These are phyloP conservation scores for Diplocarpon mali DNA, from an alignment of 2,329 filamentous ascomycete species.

Conservation along the genomic window DNA sequence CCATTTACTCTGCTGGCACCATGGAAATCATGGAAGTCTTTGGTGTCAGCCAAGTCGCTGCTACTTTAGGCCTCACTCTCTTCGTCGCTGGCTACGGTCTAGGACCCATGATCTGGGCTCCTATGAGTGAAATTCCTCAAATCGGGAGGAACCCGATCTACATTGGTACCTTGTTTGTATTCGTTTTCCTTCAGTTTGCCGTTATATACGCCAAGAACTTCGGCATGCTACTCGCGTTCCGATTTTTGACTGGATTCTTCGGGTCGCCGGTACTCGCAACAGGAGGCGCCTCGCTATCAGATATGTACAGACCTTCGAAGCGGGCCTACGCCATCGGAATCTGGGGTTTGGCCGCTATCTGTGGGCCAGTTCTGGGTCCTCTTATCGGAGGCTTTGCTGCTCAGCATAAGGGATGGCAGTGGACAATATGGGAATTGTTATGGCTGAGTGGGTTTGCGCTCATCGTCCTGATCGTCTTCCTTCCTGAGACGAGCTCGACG, in stretches of 20 bases:
- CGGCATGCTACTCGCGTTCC: conserved; percentile 42
- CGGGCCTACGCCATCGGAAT: conserved; percentile 46
- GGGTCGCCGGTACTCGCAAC: conserved; percentile 51
- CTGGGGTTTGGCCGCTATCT: conserved; percentile 40
- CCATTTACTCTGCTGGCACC: conserved; percentile 37
- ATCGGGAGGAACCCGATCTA: conserved; percentile 59
- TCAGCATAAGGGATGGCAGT: conserved; percentile 45
- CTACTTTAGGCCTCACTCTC: conserved; percentile 46
- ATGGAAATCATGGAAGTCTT: conserved; percentile 41
- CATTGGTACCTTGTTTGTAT: conserved; percentile 54
- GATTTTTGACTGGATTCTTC: conserved; percentile 55
- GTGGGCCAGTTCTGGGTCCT: conserved; percentile 46
- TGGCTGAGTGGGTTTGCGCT: conserved; percentile 48
- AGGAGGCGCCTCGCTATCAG: conserved; percentile 37
- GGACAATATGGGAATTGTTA: conserved; percentile 46
- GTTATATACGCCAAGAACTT: conserved; percentile 39
- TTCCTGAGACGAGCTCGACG: conserved; percentile 49
- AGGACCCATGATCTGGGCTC: conserved; percentile 54
- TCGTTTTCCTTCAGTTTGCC: conserved; percentile 43
- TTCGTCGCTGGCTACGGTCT: conserved; percentile 53
- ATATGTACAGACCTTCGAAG: conserved; percentile 39
- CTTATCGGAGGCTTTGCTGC: conserved; percentile 49
- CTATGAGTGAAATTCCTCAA: conserved; percentile 52
- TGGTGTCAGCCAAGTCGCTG: conserved; percentile 38
- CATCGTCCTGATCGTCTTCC: conserved; percentile 44